These are phyloP conservation scores for Fusarium sororula DNA, from an alignment of 2,329 filamentous ascomycete species.

Conservation along the genomic window DNA sequence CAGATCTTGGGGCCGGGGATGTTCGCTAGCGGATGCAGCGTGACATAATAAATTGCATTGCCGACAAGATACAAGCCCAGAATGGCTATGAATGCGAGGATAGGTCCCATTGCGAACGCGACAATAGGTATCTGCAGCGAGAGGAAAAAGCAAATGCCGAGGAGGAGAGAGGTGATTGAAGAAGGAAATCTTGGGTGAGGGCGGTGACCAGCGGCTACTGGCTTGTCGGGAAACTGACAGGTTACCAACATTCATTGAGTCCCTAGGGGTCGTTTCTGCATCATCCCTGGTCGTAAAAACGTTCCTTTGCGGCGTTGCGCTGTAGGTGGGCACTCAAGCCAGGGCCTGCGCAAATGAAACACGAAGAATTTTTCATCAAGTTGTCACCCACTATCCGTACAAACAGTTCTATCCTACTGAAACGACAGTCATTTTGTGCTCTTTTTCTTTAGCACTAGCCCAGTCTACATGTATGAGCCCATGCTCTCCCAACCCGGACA, in stretches of 20 bases:
- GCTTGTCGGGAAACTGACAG: background rate
- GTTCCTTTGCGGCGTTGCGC: background rate
- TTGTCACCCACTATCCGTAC: background rate
- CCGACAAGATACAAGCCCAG: background rate
- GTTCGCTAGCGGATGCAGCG: slow-evolving; percentile 7
- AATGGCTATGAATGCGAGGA: background rate
- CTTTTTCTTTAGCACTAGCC: fast-evolving
- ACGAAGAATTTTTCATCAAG: background rate
- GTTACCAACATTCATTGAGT: background rate
- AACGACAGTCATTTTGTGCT: fast-evolving
- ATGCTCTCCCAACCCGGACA: fast-evolving
- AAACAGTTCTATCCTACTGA: fast-evolving
- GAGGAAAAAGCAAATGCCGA: background rate
- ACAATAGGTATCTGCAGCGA: background rate
- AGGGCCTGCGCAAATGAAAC: background rate
- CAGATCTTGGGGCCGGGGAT: slow-evolving; percentile 19
- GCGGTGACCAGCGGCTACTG: background rate
- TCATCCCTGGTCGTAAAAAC: background rate
- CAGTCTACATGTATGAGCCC: background rate
- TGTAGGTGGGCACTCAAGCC: background rate
- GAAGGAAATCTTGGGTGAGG: background rate
- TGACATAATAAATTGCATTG: slow-evolving; percentile 1
- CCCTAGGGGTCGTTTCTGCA: background rate
- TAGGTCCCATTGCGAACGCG: background rate
- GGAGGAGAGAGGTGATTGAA: background rate